phyloP scores from a whole-genome alignment of 176 grass and related monocot species.

The Bonia amplexicaulis region DNA sequence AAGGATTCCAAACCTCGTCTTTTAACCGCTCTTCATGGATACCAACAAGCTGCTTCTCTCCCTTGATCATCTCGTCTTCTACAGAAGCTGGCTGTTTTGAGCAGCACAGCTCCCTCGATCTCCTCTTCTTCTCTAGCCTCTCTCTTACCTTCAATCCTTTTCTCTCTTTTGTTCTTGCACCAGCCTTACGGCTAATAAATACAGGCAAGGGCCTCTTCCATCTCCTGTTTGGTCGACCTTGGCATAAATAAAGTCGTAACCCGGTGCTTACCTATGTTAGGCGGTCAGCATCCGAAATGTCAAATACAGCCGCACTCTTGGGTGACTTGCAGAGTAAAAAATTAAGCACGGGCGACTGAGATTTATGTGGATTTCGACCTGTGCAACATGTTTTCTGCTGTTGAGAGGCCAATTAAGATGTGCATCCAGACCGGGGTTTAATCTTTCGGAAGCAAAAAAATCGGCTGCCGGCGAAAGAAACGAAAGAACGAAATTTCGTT shows the following conservation, averaged over 20 bases:
- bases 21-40: constrained; percentile 15
- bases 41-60: constrained; percentile 23
- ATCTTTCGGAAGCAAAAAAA: too few relatives aligned
- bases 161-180: background rate
- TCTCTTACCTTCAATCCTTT: background rate
- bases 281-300: constrained; percentile 58
- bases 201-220: constrained; percentile 21
- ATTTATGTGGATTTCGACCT: constrained; percentile 67
- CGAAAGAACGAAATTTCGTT: too few relatives aligned
- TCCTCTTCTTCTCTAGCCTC: constrained; percentile 17
- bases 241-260: constrained; percentile 44
- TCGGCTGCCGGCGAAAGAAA: too few relatives aligned
- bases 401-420: constrained; percentile 20
- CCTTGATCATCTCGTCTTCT: constrained; percentile 33
- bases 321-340: constrained; percentile 33
- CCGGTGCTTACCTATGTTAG: constrained; percentile 53
- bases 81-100: constrained; percentile 1
- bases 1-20: constrained; percentile 23
- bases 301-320: constrained; percentile 53
- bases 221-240: constrained; percentile 45
- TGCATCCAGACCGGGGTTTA: constrained; percentile 32
- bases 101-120: background rate
- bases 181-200: constrained; percentile 41
- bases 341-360: constrained; percentile 12
- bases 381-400: constrained; percentile 57